These are phyloP conservation scores for Cercospora zeina DNA, from an alignment of 2,329 filamentous ascomycete species.

Conservation along the genomic window DNA sequence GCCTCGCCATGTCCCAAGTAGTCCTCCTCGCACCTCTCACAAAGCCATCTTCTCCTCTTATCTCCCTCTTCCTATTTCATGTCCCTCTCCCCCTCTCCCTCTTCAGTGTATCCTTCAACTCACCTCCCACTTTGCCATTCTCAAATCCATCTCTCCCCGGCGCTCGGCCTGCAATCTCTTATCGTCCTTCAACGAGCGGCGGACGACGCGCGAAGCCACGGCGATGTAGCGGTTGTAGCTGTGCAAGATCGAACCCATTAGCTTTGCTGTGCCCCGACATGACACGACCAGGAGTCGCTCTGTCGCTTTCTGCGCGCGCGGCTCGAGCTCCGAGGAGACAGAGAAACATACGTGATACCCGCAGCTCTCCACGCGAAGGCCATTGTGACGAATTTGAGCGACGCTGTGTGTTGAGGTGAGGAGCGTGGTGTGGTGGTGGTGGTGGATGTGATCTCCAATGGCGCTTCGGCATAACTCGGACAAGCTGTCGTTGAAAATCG, in stretches of 20 bases:
- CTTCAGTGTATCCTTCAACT: slow-evolving; percentile 61
- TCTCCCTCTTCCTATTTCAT: background rate
- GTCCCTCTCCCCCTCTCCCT: slow-evolving; percentile 56
- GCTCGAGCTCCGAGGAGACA: background rate
- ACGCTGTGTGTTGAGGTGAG: slow-evolving; percentile 20
- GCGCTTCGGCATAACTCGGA: slow-evolving; percentile 17
- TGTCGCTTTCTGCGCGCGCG: background rate
- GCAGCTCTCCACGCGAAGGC: slow-evolving; percentile 97
- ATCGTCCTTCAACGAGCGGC: slow-evolving; percentile 95
- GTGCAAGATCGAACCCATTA: slow-evolving; percentile 36
- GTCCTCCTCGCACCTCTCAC: background rate
- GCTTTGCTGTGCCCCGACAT: too few relatives aligned
- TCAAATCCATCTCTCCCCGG: slow-evolving; percentile 83
- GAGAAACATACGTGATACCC: slow-evolving; percentile 78
- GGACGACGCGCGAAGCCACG: slow-evolving; percentile 89
- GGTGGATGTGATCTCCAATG: slow-evolving; percentile 13
- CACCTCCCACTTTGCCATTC: slow-evolving; percentile 95
- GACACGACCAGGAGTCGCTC: background rate
- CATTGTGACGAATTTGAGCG: slow-evolving; percentile 65
- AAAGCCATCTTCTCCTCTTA: background rate
- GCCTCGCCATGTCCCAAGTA: background rate
- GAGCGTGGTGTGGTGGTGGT: slow-evolving; percentile 1
- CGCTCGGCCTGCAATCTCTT: slow-evolving; percentile 84
- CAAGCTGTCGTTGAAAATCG: slow-evolving; percentile 8
- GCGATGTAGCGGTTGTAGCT: slow-evolving; percentile 99